Conservation (phyloP, 2,329 filamentous ascomycete species). For the Malbranchea zuffiana region DNA sequence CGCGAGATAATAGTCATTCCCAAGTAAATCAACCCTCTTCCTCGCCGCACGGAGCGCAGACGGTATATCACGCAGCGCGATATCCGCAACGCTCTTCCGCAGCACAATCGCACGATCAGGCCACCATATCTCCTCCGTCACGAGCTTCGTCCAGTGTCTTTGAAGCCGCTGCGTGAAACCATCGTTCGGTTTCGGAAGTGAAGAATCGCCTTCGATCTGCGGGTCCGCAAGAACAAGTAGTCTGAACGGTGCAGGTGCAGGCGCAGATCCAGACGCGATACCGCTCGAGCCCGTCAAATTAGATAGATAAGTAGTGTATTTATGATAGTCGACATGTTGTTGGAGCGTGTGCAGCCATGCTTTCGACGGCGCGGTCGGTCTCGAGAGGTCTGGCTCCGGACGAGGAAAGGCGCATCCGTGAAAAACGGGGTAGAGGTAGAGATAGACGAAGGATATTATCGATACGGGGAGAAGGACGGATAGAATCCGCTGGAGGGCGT, state of each 20-base stretch:
- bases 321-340: slow-evolving; percentile 25
- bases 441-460: slow-evolving; percentile 58
- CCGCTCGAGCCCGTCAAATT: slow-evolving; percentile 2
- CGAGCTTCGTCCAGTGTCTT: slow-evolving; percentile 26
- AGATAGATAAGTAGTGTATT: slow-evolving; percentile 18
- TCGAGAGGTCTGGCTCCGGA: slow-evolving; percentile 26
- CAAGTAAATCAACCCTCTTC: slow-evolving; percentile 77
- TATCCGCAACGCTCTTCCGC: slow-evolving; percentile 16
- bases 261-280: background rate
- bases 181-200: slow-evolving; percentile 50
- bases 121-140: slow-evolving; percentile 9
- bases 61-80: slow-evolving; percentile 58
- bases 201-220: slow-evolving; percentile 85
- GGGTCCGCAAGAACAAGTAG: slow-evolving; percentile 83
- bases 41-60: slow-evolving; percentile 54
- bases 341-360: slow-evolving; percentile 27
- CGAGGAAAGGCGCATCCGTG: slow-evolving; percentile 68
- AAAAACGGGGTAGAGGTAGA: slow-evolving; percentile 81
- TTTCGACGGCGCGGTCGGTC: slow-evolving; percentile 2
- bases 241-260: slow-evolving; percentile 58
- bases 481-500: slow-evolving; percentile 36
- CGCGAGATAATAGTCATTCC: slow-evolving; percentile 89
- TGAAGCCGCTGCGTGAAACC: slow-evolving; percentile 33
- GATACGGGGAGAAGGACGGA: slow-evolving; percentile 53
- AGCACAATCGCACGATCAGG: slow-evolving; percentile 13